Evolutionary conservation across 306 rosid genomes (phyloP).

Genomic region (Corylus americana): DNA sequence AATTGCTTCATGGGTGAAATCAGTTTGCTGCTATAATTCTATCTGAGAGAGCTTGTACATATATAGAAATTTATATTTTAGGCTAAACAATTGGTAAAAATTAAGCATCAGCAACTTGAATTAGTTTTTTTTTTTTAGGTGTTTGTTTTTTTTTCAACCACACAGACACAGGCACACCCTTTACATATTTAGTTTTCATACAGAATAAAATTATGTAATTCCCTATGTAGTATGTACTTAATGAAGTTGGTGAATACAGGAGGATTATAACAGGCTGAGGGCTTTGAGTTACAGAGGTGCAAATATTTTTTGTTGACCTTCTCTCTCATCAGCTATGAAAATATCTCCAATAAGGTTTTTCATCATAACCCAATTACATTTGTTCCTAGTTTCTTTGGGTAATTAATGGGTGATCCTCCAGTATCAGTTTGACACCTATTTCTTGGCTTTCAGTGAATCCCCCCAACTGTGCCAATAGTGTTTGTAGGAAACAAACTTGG

Average conservation of each 20-base stretch:
- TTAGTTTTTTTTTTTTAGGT: too few species aligned
- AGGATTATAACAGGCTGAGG: constrained; percentile 71
- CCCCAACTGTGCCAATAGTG: constrained; percentile 51
- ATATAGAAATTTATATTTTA: too few species aligned
- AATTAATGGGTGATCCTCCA: not conserved
- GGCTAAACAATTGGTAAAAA: too few species aligned
- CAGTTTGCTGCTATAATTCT: not conserved
- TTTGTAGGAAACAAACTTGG: constrained; percentile 60
- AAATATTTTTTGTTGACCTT: constrained; percentile 81
- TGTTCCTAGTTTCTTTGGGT: not conserved
- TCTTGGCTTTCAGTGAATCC: constrained; percentile 40
- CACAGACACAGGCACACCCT: too few species aligned
- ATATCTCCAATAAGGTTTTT: constrained; percentile 80
- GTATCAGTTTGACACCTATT: not conserved
- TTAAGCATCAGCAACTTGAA: too few species aligned
- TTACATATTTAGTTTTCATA: too few species aligned
- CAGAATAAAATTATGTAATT: not conserved
- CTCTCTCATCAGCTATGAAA: constrained; percentile 90
- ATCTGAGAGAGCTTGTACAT: too few species aligned
- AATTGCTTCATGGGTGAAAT: constrained; percentile 1
- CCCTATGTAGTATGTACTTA: not conserved
- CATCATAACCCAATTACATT: not conserved
- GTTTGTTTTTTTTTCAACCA: too few species aligned
- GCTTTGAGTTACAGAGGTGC: too few species aligned
- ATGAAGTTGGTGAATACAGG: constrained; percentile 44